Conservation (phyloP, 1,139 yeast species). For the Chernovozyma aurita region DNA sequence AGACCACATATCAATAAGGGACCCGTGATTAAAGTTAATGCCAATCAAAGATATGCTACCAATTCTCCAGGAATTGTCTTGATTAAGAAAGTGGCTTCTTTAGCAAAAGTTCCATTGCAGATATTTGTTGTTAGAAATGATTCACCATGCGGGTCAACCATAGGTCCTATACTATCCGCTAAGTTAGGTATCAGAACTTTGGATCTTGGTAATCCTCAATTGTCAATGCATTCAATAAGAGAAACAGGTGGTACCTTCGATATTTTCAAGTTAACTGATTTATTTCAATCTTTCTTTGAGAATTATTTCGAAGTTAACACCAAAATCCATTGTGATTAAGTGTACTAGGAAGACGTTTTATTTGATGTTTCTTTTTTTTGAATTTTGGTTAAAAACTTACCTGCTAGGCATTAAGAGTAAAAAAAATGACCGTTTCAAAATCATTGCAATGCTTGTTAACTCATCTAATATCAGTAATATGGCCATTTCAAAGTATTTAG, state of each 20-base stretch:
- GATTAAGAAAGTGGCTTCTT: conserved; percentile 66
- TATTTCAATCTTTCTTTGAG: conserved; percentile 62
- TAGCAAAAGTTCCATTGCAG: conserved; percentile 65
- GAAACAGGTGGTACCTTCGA: conserved; percentile 89
- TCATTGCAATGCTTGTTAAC: conserved; percentile 37
- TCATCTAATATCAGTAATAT: conserved; percentile 34
- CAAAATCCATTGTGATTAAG: conserved; percentile 22
- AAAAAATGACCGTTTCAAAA: conserved; percentile 52
- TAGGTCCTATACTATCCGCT: conserved; percentile 90
- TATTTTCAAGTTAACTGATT: conserved; percentile 53
- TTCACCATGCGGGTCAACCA: conserved; percentile 93
- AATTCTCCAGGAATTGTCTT: conserved; percentile 86
- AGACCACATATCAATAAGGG: conserved; percentile 82
- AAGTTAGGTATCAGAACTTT: conserved; percentile 85
- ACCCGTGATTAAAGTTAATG: conserved; percentile 90
- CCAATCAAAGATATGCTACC: conserved; percentile 93
- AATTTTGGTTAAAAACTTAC: conserved; percentile 46
- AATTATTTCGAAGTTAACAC: conserved; percentile 26
- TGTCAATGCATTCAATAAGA: conserved; percentile 93
- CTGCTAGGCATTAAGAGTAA: conserved; percentile 60
- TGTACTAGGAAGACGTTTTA: conserved; percentile 25
- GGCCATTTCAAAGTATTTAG: conserved; percentile 37
- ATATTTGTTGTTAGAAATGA: conserved; percentile 88
- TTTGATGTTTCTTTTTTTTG: neutral
- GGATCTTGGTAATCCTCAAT: conserved; percentile 90